Percentiles rank a stretch among this genome's conserved stretches.
phyloP scores from a whole-genome alignment of 345 rosid species.

The Diplotaxis tenuifolia region DNA sequence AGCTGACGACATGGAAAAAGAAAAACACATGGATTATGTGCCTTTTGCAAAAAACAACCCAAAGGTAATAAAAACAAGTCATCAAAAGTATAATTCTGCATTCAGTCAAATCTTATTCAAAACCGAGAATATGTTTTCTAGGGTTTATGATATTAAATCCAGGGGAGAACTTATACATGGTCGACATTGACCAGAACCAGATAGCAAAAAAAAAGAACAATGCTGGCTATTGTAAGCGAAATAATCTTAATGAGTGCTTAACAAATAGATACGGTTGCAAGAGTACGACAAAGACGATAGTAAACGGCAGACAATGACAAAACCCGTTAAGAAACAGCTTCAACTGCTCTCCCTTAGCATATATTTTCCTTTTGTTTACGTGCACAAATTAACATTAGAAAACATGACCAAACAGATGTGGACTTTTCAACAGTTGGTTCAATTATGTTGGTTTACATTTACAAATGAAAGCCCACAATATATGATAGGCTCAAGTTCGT shows the following conservation, averaged over 20 bases:
- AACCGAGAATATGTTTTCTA: neutral
- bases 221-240: conserved; percentile 7
- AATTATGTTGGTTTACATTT: neutral
- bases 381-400: neutral
- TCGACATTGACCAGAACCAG: neutral
- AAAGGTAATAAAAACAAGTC: neutral
- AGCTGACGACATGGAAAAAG: too few species aligned
- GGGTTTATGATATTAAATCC: neutral
- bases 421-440: neutral
- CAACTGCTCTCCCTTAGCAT: conserved; percentile 26
- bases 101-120: neutral
- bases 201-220: conserved; percentile 11
- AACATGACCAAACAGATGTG: neutral
- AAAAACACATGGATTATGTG: neutral
- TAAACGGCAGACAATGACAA: conserved; percentile 16
- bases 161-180: neutral
- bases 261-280: conserved; percentile 25
- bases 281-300: conserved; percentile 7
- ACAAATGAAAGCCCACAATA: neutral
- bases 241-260: neutral
- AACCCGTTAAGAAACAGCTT: conserved; percentile 30
- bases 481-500: neutral
- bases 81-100: neutral
- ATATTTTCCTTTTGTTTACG: neutral
- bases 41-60: too few species aligned